Evolutionary conservation across 441 rosid genomes (phyloP), one percentile per base, ranked within the genome.

Genomic region (Corymbia calophylla): DNA sequence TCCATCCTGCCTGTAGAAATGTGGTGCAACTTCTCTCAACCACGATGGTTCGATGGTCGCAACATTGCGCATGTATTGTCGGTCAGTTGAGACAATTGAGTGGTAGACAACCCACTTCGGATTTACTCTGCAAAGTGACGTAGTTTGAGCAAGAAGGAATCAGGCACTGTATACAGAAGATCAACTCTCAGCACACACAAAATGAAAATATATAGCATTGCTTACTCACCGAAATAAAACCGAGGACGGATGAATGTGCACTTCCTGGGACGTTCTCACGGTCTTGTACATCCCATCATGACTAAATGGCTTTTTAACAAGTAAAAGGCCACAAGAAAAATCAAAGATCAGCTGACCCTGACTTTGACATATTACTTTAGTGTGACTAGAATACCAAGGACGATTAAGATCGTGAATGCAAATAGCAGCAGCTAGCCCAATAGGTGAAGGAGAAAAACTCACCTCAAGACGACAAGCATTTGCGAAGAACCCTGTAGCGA

Each of bases 21-120:
- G 98, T 15, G 99, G 98, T 13, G 98, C 99, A 54, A 91, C 95
- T 92, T 96, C 98, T 11, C 96, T 93, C 81, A 98, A 95, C 97
- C 97, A 96, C 35, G 97, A 94, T 66, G 98, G 97, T 88, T 97
- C 97, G 23, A 96, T 94, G 86, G 98, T 89, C 48, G 94, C 92
- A 88, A 95, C 98, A 86, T 97, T 97, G 66, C 99, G 95, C 97
- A 96, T 94, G 93, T 96, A 97, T 87, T 95, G 99, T 86, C 96
- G 95, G 84, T 98, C 99, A 1, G 99, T 98, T 10, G 96, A 96
- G 89, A 98, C 98, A 2, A 96, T 93, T 62, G 99, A 95, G 60
- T 96, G 96, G 93, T 96, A 97, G 18, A 96, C 91, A 55, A 97
- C 94, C 99, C 98, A 97, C 92, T 97, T 98, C n/a, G 99, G 99